phyloP scores from a whole-genome alignment of 176 grass and related monocot species.

The Dendrocalamus sinicus region DNA sequence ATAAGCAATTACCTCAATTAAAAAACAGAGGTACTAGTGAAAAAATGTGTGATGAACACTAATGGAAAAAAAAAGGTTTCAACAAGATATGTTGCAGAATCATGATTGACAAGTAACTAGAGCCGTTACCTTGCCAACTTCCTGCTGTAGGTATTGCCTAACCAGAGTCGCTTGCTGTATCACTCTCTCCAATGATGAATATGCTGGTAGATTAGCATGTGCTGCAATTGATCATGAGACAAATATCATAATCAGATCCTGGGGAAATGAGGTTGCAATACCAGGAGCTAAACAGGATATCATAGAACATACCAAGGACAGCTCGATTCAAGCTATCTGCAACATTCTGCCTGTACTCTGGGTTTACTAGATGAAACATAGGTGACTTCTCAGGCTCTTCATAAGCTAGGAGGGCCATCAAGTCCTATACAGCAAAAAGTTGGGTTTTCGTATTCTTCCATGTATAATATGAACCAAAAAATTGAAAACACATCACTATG shows the following conservation, averaged over 20 bases:
- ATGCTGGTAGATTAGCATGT: conserved; percentile 79
- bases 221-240: conserved; percentile 52
- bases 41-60: not conserved
- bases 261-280: not conserved
- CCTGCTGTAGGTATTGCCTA: conserved; percentile 80
- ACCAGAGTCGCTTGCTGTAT: conserved; percentile 84
- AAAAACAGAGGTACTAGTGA: not conserved
- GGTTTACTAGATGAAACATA: conserved; percentile 93
- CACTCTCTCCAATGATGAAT: conserved; percentile 91
- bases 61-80: not conserved
- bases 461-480: conserved; percentile 19
- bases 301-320: conserved; percentile 72
- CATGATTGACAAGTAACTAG: not conserved
- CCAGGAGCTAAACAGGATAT: conserved; percentile 31
- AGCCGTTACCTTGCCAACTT: conserved; percentile 74
- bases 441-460: conserved; percentile 20
- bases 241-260: conserved; percentile 33
- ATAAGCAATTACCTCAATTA: not conserved
- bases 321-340: conserved; percentile 90
- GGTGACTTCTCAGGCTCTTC: conserved; percentile 95
- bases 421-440: conserved; percentile 58
- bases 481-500: conserved; percentile 6
- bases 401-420: conserved; percentile 90
- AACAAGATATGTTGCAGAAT: conserved; percentile 14
- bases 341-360: conserved; percentile 83